Conservation (phyloP, 441 rosid species). For the Corymbia calophylla region DNA sequence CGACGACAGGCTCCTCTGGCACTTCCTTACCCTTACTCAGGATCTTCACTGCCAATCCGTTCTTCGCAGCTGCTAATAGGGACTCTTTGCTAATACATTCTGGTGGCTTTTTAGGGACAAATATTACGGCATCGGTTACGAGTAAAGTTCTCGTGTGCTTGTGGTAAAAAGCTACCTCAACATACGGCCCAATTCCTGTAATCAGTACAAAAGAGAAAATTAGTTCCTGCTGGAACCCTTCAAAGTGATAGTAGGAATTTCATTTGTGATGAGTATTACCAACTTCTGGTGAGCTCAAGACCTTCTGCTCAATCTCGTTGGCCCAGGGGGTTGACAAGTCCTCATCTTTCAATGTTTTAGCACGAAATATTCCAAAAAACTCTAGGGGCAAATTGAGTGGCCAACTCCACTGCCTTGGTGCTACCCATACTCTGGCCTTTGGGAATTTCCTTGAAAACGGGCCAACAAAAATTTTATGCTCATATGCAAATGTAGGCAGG, state of each 20-base stretch:
- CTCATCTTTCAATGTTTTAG: constrained; percentile 62
- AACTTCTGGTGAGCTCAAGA: constrained; percentile 94
- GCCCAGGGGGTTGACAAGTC: constrained; percentile 86
- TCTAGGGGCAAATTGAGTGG: constrained; percentile 91
- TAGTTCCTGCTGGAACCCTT: background rate
- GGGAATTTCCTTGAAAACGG: constrained; percentile 98
- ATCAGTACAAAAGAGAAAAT: constrained; percentile 2
- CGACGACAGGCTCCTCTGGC: constrained; percentile 74
- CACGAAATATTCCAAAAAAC: constrained; percentile 87
- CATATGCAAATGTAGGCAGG: constrained; percentile 92
- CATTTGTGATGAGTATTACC: constrained; percentile 35
- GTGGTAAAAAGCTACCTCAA: constrained; percentile 93
- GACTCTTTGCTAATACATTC: constrained; percentile 74
- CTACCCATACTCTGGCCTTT: constrained; percentile 85
- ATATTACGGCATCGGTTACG: constrained; percentile 91
- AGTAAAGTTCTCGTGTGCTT: constrained; percentile 75
- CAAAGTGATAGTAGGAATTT: background rate
- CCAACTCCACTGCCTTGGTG: constrained; percentile 99
- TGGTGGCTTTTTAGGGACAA: constrained; percentile 73
- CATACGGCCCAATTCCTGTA: constrained; percentile 91
- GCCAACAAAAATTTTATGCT: constrained; percentile 93
- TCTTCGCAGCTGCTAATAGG: constrained; percentile 85
- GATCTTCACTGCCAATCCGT: constrained; percentile 87
- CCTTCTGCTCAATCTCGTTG: constrained; percentile 87
- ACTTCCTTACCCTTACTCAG: constrained; percentile 92